These are phyloP conservation scores for Trametes meyenii DNA, from an alignment of 768 basidiomycete genomes.

Conservation along the genomic window DNA sequence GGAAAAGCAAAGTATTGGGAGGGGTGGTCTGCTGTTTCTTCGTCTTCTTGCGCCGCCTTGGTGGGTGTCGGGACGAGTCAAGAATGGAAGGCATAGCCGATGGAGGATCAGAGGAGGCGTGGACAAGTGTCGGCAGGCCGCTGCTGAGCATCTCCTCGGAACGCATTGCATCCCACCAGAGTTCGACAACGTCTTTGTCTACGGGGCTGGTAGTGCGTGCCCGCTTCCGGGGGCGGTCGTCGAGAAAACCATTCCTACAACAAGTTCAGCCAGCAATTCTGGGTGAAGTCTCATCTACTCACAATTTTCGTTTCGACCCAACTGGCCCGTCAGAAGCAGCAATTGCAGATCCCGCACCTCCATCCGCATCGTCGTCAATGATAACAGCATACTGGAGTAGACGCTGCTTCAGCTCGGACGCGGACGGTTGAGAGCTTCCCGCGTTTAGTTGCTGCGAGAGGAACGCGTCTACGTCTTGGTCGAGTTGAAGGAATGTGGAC, in stretches of 20 bases:
- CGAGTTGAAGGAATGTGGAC: slow-evolving; percentile 63
- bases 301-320: slow-evolving; percentile 73
- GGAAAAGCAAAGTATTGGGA: slow-evolving; percentile 51
- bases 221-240: slow-evolving; percentile 64
- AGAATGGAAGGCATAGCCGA: slow-evolving; percentile 26
- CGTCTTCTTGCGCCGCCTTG: slow-evolving; percentile 38
- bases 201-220: slow-evolving; percentile 48
- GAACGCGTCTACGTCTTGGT: slow-evolving; percentile 47
- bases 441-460: slow-evolving; percentile 19
- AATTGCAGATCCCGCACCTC: not conserved
- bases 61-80: slow-evolving; percentile 28
- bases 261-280: slow-evolving; percentile 8
- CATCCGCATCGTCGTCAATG: slow-evolving; percentile 37
- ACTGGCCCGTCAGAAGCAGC: slow-evolving; percentile 36
- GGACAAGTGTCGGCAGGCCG: slow-evolving; percentile 55
- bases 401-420: slow-evolving; percentile 24
- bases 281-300: slow-evolving; percentile 22
- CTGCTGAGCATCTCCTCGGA: slow-evolving; percentile 63
- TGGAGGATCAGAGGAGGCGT: slow-evolving; percentile 29
- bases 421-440: slow-evolving; percentile 5
- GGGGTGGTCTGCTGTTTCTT: slow-evolving; percentile 35
- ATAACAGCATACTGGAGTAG: slow-evolving; percentile 27
- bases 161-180: slow-evolving; percentile 79
- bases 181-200: slow-evolving; percentile 49
- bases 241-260: slow-evolving; percentile 35